A percentile compares a stretch with the other conserved stretches of the same genome.
phyloP scores from a whole-genome alignment of 2,329 filamentous ascomycete species.

The Aspergillus viridinutans region DNA sequence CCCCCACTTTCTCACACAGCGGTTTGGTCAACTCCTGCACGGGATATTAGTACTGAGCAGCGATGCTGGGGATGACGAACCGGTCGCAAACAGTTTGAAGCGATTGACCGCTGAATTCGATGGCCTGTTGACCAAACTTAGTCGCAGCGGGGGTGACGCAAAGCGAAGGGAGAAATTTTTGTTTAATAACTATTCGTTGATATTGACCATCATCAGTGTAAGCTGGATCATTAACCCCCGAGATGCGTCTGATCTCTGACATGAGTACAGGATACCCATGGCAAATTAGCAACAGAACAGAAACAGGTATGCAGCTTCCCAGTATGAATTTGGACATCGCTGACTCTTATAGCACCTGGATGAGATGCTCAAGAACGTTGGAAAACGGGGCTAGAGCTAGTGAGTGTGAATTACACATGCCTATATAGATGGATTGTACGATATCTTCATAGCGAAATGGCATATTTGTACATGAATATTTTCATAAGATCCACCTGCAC shows the following conservation, averaged over 20 bases:
- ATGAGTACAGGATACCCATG: constrained; percentile 39
- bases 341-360: constrained; percentile 36
- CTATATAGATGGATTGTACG: constrained; percentile 3
- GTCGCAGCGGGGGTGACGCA: constrained; percentile 69
- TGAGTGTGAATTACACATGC: background rate
- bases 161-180: constrained; percentile 83
- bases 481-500: no score
- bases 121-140: constrained; percentile 71
- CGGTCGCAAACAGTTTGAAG: constrained; percentile 73
- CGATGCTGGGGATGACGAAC: constrained; percentile 93
- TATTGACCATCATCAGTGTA: constrained; percentile 85
- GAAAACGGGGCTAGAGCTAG: constrained; percentile 23
- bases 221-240: constrained; percentile 12
- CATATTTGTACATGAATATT: background rate
- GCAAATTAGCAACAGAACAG: constrained; percentile 61
- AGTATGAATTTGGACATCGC: constrained; percentile 1
- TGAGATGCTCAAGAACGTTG: constrained; percentile 35
- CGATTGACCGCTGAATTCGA: constrained; percentile 79
- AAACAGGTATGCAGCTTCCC: constrained; percentile 44
- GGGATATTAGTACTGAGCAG: constrained; percentile 76
- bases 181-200: constrained; percentile 91
- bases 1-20: constrained; percentile 86
- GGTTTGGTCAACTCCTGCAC: constrained; percentile 90
- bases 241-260: constrained; percentile 8
- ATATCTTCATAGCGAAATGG: background rate